Evolutionary conservation across 1,284 basidiomycete species (phyloP).

Genomic region (Cryptococcus sp.): DNA sequence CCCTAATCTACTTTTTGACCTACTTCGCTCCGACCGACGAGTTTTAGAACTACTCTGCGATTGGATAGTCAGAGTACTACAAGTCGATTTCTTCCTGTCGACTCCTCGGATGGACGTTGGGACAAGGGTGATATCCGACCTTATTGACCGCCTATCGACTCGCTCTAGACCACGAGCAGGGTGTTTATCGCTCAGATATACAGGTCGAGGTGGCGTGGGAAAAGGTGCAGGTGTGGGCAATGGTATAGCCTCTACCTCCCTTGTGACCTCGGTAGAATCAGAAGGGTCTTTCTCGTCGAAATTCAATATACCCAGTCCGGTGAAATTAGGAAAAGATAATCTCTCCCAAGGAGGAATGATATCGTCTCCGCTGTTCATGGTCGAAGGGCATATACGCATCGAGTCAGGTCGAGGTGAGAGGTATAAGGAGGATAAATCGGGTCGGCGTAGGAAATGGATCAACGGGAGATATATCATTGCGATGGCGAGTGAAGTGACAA

Average conservation of each 20-base stretch:
- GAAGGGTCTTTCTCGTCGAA: neutral
- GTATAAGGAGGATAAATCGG: constrained; percentile 6
- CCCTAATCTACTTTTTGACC: too few relatives aligned
- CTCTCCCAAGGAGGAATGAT: constrained; percentile 16
- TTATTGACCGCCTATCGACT: neutral
- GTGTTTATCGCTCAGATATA: neutral
- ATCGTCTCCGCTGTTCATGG: neutral
- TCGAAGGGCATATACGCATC: neutral
- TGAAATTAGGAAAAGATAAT: constrained; percentile 13
- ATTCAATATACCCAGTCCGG: neutral
- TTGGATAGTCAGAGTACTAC: neutral
- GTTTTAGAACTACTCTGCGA: neutral
- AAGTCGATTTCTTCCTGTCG: neutral
- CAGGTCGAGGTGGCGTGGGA: neutral
- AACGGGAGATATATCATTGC: constrained; percentile 12
- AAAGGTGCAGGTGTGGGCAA: neutral
- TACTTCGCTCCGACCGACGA: too few relatives aligned
- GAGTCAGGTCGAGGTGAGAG: neutral
- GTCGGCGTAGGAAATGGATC: constrained; percentile 15
- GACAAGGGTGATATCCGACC: neutral
- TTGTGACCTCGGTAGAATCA: neutral
- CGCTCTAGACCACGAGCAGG: neutral
- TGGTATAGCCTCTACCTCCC: neutral
- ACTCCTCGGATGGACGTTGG: neutral
- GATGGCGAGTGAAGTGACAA: constrained; percentile 11